Base-by-base conservation (phyloP, 2,329 filamentous ascomycete species). In the Colletotrichum abscissum region DNA sequence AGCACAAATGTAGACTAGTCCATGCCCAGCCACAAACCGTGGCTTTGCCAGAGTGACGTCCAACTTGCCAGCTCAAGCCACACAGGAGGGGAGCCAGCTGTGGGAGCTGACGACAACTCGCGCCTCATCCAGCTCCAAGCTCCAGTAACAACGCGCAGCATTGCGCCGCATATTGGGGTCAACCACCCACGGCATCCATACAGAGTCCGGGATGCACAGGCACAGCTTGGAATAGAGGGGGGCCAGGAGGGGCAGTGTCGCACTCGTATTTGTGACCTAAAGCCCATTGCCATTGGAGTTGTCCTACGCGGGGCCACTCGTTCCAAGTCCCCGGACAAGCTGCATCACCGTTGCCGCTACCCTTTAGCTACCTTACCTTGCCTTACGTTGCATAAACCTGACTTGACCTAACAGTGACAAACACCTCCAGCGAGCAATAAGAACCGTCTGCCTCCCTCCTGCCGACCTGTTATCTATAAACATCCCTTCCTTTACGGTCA, bases 61-160 rank as follows among this genome's bases (percentile, higher is more conserved):
- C 22, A 73, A 54, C 6, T 12, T 35, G 33, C 42, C 42, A 35
- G 60, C 6, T 42, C 19, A 49, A 49, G 19, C 42, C 42, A 22
- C 46, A 22, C 62, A 38, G 46, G 22, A 33, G 28, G n/a, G 7
- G 26, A 9, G 55, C 55, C 62, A 64, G 22, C 46, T 64, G 9
- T 35, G 12, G n/a, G 42, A 35, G 70, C 66, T 73, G 70, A 70
- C 70, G 70, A 72, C 66, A 72, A 60, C 70, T 60, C 55, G 46
- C 66, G 66, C 70, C 70, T 55, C 59, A 59, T 33, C 38, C 19
- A 70, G 42, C 60, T 60, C 55, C 49, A 38, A 65, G 66, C 59
- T 73, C 67, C 59, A 73, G 55, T 69, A 33, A 26, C 65, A 63
- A 14, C 62, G 11, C 56, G 38, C 49, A 63, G 69, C 46, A 22